Percentiles rank a stretch among this genome's conserved stretches.
Conservation (phyloP, 2,329 filamentous ascomycete genomes). For the Emmonsiellopsis sp. region DNA sequence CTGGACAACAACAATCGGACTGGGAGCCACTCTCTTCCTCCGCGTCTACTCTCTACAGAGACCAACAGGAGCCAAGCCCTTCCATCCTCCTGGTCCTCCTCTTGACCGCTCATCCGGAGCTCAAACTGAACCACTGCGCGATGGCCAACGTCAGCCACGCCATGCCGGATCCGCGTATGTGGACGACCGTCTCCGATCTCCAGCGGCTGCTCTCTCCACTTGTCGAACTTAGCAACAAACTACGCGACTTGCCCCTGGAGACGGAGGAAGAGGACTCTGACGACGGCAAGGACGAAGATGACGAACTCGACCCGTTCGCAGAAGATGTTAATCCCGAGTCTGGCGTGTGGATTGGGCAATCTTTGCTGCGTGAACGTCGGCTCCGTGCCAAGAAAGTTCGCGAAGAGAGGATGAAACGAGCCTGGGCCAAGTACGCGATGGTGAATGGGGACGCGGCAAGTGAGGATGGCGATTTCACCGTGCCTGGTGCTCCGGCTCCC, state of each 20-base stretch:
- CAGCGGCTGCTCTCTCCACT: background rate
- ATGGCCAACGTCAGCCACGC: slow-evolving; percentile 5
- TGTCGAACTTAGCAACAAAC: background rate
- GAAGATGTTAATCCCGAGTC: background rate
- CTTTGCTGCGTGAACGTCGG: background rate
- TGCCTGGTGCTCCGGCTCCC: too few species aligned
- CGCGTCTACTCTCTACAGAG: background rate
- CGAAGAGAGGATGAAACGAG: background rate
- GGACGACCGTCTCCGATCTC: slow-evolving; percentile 1
- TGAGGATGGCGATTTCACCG: too few species aligned
- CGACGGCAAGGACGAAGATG: background rate
- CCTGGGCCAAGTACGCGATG: background rate
- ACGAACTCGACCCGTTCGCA: background rate
- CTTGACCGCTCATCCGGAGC: slow-evolving; percentile 2
- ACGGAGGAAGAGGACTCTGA: background rate
- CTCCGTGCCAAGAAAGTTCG: background rate
- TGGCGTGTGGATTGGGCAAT: background rate
- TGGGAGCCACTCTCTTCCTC: background rate
- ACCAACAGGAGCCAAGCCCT: slow-evolving; percentile 2
- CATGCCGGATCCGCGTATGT: slow-evolving; percentile 4
- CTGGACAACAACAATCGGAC: background rate
- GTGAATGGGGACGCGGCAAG: background rate
- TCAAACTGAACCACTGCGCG: slow-evolving; percentile 1
- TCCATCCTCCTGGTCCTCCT: slow-evolving; percentile 3
- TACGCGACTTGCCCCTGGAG: background rate